phyloP scores from a whole-genome alignment of 495 filamentous ascomycete species.

The Podospora tetraspora region DNA sequence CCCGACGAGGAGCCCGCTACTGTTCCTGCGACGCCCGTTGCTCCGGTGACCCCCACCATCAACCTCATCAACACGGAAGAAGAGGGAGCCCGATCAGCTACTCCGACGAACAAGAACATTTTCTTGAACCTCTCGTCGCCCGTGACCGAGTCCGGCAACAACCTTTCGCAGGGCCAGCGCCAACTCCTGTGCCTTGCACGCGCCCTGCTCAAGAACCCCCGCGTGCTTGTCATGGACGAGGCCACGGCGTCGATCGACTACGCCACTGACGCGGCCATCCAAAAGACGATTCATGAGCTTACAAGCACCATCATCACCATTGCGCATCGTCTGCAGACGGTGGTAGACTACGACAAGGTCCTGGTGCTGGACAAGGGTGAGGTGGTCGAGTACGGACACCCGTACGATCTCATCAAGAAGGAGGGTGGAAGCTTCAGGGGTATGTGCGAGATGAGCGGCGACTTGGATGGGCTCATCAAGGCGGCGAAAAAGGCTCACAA shows the following conservation, averaged over 20 bases:
- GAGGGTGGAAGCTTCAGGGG: constrained; percentile 68
- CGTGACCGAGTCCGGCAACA: constrained; percentile 87
- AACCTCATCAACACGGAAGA: constrained; percentile 13
- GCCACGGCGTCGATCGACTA: constrained; percentile 98
- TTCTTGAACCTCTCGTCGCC: constrained; percentile 83
- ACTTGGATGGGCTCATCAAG: constrained; percentile 64
- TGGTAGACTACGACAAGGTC: constrained; percentile 98
- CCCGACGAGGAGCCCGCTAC: constrained; percentile 40
- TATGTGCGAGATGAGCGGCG: constrained; percentile 96
- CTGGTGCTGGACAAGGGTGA: constrained; percentile 85
- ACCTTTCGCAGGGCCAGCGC: constrained; percentile 93
- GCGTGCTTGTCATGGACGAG: constrained; percentile 97
- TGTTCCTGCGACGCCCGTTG: constrained; percentile 8
- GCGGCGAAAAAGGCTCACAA: constrained; percentile 66
- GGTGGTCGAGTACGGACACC: constrained; percentile 85
- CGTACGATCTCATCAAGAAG: constrained; percentile 67
- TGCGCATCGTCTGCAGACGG: constrained; percentile 93
- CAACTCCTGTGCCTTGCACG: constrained; percentile 95
- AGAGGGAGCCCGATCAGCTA: constrained; percentile 27
- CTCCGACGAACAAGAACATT: constrained; percentile 79
- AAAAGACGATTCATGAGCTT: constrained; percentile 87
- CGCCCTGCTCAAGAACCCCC: constrained; percentile 84
- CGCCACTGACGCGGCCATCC: constrained; percentile 90
- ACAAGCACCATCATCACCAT: constrained; percentile 95
- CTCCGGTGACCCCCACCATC: constrained; percentile 16